These are phyloP conservation scores for Tuber borchii DNA, from an alignment of 495 filamentous ascomycete genomes.

Conservation along the genomic window DNA sequence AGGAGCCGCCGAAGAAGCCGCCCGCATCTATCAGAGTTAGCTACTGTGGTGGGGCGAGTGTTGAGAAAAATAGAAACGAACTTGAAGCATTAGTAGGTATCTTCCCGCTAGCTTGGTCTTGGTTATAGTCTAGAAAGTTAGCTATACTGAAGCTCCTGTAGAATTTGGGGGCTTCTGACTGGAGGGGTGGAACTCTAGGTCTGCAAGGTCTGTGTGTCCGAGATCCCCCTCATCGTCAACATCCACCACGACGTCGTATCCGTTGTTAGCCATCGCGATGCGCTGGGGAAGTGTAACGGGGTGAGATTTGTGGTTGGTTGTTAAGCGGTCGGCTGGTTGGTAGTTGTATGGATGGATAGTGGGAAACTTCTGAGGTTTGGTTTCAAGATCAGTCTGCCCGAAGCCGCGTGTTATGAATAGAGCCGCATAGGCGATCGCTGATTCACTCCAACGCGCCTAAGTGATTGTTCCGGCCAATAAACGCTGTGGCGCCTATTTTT, in stretches of 20 bases:
- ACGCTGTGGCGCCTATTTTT: background rate
- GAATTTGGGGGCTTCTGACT: conserved; percentile 48
- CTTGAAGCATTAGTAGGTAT: conserved; percentile 36
- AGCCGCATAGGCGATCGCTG: conserved; percentile 10
- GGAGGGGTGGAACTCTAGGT: conserved; percentile 96
- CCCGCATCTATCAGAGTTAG: conserved; percentile 50
- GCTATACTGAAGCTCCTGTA: conserved; percentile 6
- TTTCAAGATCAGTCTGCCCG: conserved; percentile 10
- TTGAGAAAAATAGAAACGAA: conserved; percentile 1
- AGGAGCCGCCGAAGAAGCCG: conserved; percentile 51
- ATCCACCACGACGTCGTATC: conserved; percentile 97
- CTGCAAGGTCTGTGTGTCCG: conserved; percentile 94
- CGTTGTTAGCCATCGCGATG: conserved; percentile 66
- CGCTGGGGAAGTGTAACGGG: conserved; percentile 4
- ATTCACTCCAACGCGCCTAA: background rate
- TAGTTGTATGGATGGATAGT: background rate
- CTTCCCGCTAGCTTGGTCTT: conserved; percentile 41
- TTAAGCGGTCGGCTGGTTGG: background rate
- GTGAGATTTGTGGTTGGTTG: conserved; percentile 1
- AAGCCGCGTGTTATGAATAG: conserved; percentile 26
- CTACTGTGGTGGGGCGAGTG: conserved; percentile 23
- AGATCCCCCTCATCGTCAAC: conserved; percentile 98
- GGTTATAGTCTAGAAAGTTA: conserved; percentile 41
- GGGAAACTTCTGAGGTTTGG: background rate
- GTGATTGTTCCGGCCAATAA: background rate